Conservation (phyloP, 805 yeast species). For the Sungouiozyma intestinalis region DNA sequence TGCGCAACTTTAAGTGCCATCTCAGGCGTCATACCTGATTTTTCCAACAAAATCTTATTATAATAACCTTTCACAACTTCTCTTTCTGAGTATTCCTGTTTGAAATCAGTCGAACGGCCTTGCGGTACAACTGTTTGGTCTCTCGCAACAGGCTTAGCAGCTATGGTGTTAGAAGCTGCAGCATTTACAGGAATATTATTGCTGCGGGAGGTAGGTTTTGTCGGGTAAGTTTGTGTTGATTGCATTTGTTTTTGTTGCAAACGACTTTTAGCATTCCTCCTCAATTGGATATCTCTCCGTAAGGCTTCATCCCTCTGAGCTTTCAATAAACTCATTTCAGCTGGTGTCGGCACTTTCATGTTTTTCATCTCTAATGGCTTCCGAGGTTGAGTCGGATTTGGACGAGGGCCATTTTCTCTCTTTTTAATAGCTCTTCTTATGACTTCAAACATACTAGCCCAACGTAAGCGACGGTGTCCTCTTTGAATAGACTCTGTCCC, state of each 20-base stretch:
- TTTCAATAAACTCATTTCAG: conserved; percentile 73
- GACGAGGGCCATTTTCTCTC: conserved; percentile 66
- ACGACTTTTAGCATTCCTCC: conserved; percentile 25
- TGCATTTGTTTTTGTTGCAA: conserved; percentile 19
- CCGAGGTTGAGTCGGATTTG: conserved; percentile 37
- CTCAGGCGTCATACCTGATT: conserved; percentile 24
- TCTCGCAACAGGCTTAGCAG: background rate
- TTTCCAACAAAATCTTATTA: conserved; percentile 22
- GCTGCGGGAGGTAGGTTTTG: too few species aligned
- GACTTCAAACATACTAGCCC: conserved; percentile 98
- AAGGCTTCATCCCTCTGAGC: conserved; percentile 77
- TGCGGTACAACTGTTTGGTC: background rate
- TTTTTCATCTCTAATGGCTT: conserved; percentile 33
- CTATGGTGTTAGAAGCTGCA: background rate
- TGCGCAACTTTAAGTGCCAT: conserved; percentile 28
- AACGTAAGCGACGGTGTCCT: conserved; percentile 81
- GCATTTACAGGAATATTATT: too few species aligned
- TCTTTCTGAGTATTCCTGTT: conserved; percentile 17
- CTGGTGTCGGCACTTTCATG: conserved; percentile 63
- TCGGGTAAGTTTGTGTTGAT: conserved; percentile 6
- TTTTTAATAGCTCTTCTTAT: conserved; percentile 83
- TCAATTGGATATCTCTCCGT: conserved; percentile 45
- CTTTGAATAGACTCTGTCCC: conserved; percentile 86
- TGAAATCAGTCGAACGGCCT: conserved; percentile 2
- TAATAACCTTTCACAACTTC: conserved; percentile 26